Evolutionary conservation across 2,329 filamentous ascomycete species (phyloP), one percentile per base, ranked within the genome.

Genomic region (Acephala macrosclerotiorum): DNA sequence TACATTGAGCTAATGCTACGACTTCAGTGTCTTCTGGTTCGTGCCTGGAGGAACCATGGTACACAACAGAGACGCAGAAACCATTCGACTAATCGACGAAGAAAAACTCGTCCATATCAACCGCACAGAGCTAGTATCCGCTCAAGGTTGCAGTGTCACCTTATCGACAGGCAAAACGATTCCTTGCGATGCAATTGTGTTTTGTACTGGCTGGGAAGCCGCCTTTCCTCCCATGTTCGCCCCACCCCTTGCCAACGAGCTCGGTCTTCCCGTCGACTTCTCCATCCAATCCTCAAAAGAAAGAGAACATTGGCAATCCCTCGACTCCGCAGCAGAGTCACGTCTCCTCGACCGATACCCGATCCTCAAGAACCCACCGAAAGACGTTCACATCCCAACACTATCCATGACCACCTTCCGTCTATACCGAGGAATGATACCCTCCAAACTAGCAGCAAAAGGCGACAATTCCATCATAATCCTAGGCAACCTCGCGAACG

Each of bases 181-280:
- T 5, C 67, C 80, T 8, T 79, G 83, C 0, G 85, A 89, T 70
- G 80, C 80, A 0, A 72, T 90, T 2, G 79, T 85, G 65, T 86
- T 82, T 69, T 82, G 82, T 25, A 89, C 85, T 0, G 87, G 87
- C 3, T 89, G 87, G 87, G 81, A 84, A 68, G 18, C 57, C 12
- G 40, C 60, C 0, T 47, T 55, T 4, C 36, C 53, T 2, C 16
- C 57, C 6, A 49, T 68, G 18, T 64, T 66, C 64, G 25, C 60
- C 1, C 58, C 57, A 2, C 16, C 35, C 14, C 58, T 68, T 1
- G 58, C 63, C 26, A 45, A 64, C 25, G 61, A 62, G 4, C 22
- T 68, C 12, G 66, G 64, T 3, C 26, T 68, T 2, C 66, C 61
- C 7, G 38, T 62, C 4, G 40, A 61, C 14, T 40, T 26, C 3